These are phyloP conservation scores for Pichia sp. DNA, from an alignment of 1,139 yeast species.

Conservation along the genomic window DNA sequence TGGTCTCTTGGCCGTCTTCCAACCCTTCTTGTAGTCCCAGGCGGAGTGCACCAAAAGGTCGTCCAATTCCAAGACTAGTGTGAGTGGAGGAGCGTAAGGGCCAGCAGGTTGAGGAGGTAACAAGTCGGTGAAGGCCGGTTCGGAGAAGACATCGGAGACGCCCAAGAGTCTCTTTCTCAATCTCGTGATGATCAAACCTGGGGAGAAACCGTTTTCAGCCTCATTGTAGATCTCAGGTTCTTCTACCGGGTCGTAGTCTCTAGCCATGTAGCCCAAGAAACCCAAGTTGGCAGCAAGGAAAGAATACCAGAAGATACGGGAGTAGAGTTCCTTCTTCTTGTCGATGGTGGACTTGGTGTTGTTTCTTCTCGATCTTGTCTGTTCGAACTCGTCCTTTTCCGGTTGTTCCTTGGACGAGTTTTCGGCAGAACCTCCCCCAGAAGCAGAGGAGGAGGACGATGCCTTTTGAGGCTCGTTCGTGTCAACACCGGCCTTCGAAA, in stretches of 20 bases:
- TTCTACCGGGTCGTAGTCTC: slow-evolving; percentile 77
- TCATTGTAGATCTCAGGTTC: slow-evolving; percentile 57
- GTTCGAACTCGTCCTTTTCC: slow-evolving; percentile 30
- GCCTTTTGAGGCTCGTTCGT: slow-evolving; percentile 32
- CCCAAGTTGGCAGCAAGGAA: slow-evolving; percentile 58
- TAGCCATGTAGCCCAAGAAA: slow-evolving; percentile 69
- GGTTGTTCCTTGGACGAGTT: slow-evolving; percentile 14
- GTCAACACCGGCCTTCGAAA: slow-evolving; percentile 81
- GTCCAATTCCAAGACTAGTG: slow-evolving; percentile 83
- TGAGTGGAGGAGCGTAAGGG: slow-evolving; percentile 88
- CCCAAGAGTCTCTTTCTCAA: slow-evolving; percentile 68
- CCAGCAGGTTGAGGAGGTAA: slow-evolving; percentile 91
- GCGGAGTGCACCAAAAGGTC: slow-evolving; percentile 87
- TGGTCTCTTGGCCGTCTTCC: slow-evolving; percentile 99
- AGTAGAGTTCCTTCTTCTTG: slow-evolving; percentile 60
- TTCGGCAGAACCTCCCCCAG: slow-evolving; percentile 15
- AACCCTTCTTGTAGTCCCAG: slow-evolving; percentile 89
- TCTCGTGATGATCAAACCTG: slow-evolving; percentile 63
- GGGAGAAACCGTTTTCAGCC: slow-evolving; percentile 67
- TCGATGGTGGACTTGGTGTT: slow-evolving; percentile 68
- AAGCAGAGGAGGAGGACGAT: neutral
- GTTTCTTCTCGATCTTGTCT: slow-evolving; percentile 39
- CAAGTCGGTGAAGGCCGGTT: slow-evolving; percentile 89
- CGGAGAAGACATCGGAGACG: slow-evolving; percentile 79
- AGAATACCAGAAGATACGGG: slow-evolving; percentile 63